These are phyloP conservation scores for Pistacia atlantica DNA, from an alignment of 345 rosid genomes.

Conservation along the genomic window DNA sequence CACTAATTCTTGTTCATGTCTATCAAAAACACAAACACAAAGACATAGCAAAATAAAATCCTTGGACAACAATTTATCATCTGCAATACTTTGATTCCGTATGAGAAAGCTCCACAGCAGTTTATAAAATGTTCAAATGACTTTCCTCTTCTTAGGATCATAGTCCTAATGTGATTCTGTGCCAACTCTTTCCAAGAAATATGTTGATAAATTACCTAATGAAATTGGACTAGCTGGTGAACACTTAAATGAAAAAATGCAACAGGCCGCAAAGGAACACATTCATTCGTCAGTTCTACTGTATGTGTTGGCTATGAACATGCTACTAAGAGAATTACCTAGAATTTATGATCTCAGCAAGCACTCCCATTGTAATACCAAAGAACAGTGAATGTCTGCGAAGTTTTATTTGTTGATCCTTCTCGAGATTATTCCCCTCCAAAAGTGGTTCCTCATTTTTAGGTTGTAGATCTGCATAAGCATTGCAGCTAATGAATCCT, in stretches of 20 bases:
- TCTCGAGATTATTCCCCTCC: conserved; percentile 38
- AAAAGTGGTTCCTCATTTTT: conserved; percentile 36
- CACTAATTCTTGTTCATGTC: neutral
- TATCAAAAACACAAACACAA: neutral
- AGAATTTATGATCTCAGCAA: conserved; percentile 97
- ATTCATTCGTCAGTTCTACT: conserved; percentile 8
- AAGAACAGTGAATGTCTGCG: conserved; percentile 88
- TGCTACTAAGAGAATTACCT: conserved; percentile 50
- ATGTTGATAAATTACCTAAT: neutral
- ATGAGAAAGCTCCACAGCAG: too few relatives aligned
- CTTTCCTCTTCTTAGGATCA: too few relatives aligned
- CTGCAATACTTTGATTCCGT: neutral
- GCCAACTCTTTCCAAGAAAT: neutral
- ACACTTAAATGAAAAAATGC: neutral
- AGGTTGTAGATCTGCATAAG: conserved; percentile 55
- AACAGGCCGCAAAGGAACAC: conserved; percentile 2
- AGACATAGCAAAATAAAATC: neutral
- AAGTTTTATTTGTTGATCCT: conserved; percentile 57
- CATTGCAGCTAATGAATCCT: conserved; percentile 28
- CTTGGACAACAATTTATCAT: neutral
- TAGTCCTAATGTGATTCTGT: neutral
- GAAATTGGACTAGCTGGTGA: neutral
- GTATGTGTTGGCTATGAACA: conserved; percentile 11
- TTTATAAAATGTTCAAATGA: too few relatives aligned
- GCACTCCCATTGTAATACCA: conserved; percentile 88